Conservation (phyloP, 345 rosid genomes). For the Zanthoxylum bungeanum region DNA sequence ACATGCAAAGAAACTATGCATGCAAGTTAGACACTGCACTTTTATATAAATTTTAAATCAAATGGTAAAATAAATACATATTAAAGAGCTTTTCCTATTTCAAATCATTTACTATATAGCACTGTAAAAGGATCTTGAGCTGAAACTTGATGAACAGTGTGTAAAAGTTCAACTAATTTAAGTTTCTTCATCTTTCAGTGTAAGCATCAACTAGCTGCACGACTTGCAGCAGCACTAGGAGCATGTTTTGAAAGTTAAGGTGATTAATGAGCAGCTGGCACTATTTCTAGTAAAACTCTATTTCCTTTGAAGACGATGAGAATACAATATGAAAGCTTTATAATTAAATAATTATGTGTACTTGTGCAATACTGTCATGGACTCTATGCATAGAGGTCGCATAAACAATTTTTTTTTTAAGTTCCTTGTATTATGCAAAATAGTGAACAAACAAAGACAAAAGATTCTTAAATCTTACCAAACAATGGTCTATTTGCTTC, state of each 20-base stretch:
- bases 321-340: neutral
- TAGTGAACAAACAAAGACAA: neutral
- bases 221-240: conserved; percentile 68
- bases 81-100: too few relatives aligned
- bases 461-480: neutral
- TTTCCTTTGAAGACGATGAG: neutral
- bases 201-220: conserved; percentile 86
- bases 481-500: neutral
- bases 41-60: too few relatives aligned
- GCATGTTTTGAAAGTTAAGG: conserved; percentile 44
- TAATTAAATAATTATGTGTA: neutral
- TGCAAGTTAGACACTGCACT: too few relatives aligned
- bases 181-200: conserved; percentile 50
- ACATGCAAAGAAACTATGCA: too few relatives aligned
- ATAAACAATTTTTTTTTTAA: neutral
- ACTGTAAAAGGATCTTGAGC: too few relatives aligned
- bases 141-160: too few relatives aligned
- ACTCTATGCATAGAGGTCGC: neutral
- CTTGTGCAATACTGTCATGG: neutral
- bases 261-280: conserved; percentile 71
- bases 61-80: too few relatives aligned
- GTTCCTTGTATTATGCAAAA: neutral
- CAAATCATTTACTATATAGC: too few relatives aligned
- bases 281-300: conserved; percentile 56
- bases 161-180: too few relatives aligned